These are phyloP conservation scores for Przewalskia tangutica DNA, from an alignment of 257 asterid genomes.

Conservation along the genomic window DNA sequence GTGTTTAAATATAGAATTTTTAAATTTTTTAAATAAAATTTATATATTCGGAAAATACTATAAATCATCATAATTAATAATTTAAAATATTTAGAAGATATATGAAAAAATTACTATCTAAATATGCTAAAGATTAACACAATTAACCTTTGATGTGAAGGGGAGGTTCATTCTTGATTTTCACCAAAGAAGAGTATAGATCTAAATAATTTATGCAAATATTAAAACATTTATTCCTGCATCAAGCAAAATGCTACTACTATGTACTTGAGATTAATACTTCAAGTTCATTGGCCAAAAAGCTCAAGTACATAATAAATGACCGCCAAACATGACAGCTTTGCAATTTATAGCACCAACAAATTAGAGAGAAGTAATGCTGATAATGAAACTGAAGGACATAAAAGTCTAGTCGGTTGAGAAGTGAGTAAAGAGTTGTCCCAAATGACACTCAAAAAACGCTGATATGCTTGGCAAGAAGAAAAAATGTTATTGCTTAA, in stretches of 20 bases:
- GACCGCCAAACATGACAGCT: slow-evolving; percentile 32
- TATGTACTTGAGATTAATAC: not conserved
- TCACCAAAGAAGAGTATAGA: not conserved
- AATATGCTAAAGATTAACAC: not conserved
- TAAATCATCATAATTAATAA: too few relatives aligned
- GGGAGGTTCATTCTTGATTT: not conserved
- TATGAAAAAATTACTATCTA: too few relatives aligned
- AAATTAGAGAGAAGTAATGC: not conserved
- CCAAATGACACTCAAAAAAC: not conserved
- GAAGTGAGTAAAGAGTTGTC: not conserved
- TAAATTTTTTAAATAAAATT: too few relatives aligned
- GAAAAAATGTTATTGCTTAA: accelerated
- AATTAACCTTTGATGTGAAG: not conserved
- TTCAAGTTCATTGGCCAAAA: not conserved
- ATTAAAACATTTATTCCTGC: not conserved
- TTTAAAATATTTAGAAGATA: too few relatives aligned
- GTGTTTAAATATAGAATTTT: too few relatives aligned
- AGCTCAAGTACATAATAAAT: not conserved
- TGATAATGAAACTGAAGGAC: not conserved
- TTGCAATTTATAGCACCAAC: not conserved
- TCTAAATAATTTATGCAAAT: not conserved
- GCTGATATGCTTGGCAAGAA: not conserved
- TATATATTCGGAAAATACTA: too few relatives aligned
- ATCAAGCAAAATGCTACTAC: not conserved
- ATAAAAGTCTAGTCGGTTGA: not conserved